Evolutionary conservation across 768 basidiomycete genomes (phyloP).

Genomic region (Naganishia vishniacii): DNA sequence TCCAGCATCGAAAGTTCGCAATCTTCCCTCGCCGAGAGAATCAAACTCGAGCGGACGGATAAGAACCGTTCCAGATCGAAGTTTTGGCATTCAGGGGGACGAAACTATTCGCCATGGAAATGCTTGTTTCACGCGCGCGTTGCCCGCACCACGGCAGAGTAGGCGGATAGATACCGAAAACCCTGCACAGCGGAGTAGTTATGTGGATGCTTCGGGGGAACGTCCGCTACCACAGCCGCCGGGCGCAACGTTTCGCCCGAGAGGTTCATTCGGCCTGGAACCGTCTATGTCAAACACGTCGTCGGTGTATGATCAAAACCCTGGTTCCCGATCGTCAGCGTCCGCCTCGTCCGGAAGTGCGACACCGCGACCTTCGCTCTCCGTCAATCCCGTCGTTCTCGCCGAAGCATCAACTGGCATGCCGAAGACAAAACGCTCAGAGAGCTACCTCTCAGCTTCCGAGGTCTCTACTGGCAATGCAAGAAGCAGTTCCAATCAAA

Average conservation of each 20-base stretch:
- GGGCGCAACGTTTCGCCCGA: background rate
- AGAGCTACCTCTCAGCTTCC: background rate
- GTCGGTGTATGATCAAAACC: background rate
- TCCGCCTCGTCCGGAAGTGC: background rate
- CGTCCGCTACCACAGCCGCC: constrained; percentile 12
- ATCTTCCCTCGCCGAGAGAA: background rate
- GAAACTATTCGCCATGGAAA: background rate
- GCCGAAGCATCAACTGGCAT: background rate
- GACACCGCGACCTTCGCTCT: constrained; percentile 1
- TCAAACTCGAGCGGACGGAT: background rate
- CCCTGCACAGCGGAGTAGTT: no score
- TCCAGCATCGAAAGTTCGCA: background rate
- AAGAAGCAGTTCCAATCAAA: constrained; percentile 4
- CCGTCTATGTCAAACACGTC: background rate
- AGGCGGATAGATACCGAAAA: no score
- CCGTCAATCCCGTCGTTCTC: background rate
- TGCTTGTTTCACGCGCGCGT: background rate
- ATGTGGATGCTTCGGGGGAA: background rate
- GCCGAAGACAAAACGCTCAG: background rate
- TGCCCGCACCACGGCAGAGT: no score
- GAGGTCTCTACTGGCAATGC: background rate
- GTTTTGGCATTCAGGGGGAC: background rate
- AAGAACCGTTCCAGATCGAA: background rate
- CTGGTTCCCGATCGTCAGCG: background rate
- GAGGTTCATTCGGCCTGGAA: background rate